Conservation (phyloP, 2,329 filamentous ascomycete species). For the Catunica adiposa region DNA sequence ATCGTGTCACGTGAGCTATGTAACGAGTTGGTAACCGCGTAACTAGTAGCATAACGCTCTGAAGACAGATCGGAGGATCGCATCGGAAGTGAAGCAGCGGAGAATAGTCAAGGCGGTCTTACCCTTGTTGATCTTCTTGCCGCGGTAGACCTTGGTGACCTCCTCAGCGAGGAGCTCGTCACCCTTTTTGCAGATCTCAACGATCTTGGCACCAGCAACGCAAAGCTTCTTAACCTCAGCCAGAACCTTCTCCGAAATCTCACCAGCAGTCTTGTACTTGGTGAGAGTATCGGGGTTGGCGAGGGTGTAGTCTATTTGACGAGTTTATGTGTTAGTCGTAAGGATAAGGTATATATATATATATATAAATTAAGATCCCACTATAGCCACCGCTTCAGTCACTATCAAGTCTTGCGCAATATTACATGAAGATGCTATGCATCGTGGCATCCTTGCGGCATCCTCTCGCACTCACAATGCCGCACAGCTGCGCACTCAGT, state of each 20-base stretch:
- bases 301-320: conserved; percentile 61
- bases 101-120: conserved; percentile 10
- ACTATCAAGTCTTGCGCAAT: too few species aligned
- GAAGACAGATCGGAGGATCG: not conserved
- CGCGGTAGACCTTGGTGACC: conserved; percentile 88
- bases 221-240: conserved; percentile 62
- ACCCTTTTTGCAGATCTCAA: conserved; percentile 87
- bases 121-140: conserved; percentile 94
- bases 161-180: conserved; percentile 92
- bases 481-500: conserved; percentile 1
- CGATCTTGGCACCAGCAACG: conserved; percentile 76
- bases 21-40: too few species aligned
- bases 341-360: too few species aligned
- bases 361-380: too few species aligned
- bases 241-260: conserved; percentile 91
- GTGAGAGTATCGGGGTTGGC: conserved; percentile 89
- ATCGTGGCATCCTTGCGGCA: not conserved
- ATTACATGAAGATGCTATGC: not conserved
- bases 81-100: not conserved
- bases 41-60: not conserved
- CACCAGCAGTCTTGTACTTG: conserved; percentile 95
- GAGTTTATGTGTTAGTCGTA: not conserved
- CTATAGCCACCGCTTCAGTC: too few species aligned
- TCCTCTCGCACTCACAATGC: conserved; percentile 1
- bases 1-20: not conserved